Evolutionary conservation across 345 rosid species (phyloP), one percentile per base, ranked within the genome.

Genomic region (Clausena lansium): DNA sequence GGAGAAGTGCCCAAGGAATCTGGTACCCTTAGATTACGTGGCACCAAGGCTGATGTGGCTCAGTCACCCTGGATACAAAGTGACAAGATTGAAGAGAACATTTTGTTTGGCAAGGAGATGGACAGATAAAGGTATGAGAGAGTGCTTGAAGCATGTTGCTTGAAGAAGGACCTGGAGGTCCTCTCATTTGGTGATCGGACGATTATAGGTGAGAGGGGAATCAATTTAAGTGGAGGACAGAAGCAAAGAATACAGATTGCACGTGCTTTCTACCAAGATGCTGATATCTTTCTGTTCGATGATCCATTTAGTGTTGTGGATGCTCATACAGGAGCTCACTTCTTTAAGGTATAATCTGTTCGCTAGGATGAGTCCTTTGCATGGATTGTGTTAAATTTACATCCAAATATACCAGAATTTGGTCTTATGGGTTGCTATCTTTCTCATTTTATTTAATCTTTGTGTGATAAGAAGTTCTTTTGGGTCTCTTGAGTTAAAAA

Each of bases 61-160:
- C 98, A 91, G 67, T 88, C 97, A 62, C 89, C 98, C 66, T 91
- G 98, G 98, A 95, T 91, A 65, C 94, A 91, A 80, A 91, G 93
- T 25, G 91, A 95, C 74, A 94, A 83, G 75, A 78, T 94, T 24
- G 83, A 86, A 73, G 95, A 89, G 2, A 91, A 85, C 81, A 86
- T 91, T 38, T 79, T 88, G 75, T 91, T 89, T 62, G 91, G 93
- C 17, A 87, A 81, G 70, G 68, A 70, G 25, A 88, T 88, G 92
- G 84, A 89, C 75, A 80, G 78, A 57, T 80, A 90, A 71, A 74
- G 72, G 70, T 91, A 91, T 14, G 80, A 89, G 5, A 80, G n/a
- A 71, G 92, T 85, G n/a, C 83, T 94, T 38, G 83, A 87, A 70
- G 85, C 87, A 7, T 94, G 98, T 78, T 80, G 86, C 45, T 82